Percentiles rank a stretch among this genome's conserved stretches.
Evolutionary conservation across 73 alveolate genomes (phyloP).

Genomic region (Stentor coeruleus): DNA sequence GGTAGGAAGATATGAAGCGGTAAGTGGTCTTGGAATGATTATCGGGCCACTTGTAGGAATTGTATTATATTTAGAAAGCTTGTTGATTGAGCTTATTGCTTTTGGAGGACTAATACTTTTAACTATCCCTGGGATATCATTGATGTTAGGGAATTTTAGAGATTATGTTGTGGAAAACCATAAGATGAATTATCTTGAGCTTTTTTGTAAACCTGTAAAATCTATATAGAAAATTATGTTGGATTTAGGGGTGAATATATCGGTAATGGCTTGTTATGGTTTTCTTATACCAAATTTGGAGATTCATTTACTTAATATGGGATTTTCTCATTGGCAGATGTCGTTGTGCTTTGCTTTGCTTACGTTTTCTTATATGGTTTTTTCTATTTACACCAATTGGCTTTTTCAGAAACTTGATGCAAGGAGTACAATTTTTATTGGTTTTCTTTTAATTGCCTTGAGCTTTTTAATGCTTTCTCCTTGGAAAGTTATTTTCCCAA

Average conservation of each 20-base stretch:
- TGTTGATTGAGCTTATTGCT: too few relatives aligned
- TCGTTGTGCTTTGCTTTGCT: not conserved
- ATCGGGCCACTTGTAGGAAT: not conserved
- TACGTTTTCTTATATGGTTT: not conserved
- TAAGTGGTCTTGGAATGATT: not conserved
- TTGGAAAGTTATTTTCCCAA: not conserved
- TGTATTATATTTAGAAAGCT: not conserved
- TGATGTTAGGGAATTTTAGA: too few relatives aligned
- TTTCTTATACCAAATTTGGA: not conserved
- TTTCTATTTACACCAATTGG: not conserved
- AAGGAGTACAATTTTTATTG: not conserved
- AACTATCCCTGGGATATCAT: too few relatives aligned
- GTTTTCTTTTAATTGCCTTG: not conserved
- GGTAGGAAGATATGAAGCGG: not conserved
- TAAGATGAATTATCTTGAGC: too few relatives aligned
- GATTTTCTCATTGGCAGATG: not conserved
- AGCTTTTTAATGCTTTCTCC: not conserved
- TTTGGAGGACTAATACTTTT: too few relatives aligned
- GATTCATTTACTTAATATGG: not conserved
- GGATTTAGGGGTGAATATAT: not conserved
- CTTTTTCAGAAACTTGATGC: not conserved
- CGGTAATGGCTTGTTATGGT: not conserved
- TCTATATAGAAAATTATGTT: not conserved
- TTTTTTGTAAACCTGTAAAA: not conserved
- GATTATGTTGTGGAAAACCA: too few relatives aligned